Conservation (phyloP, 805 yeast species). For the Candida mattraensis region DNA sequence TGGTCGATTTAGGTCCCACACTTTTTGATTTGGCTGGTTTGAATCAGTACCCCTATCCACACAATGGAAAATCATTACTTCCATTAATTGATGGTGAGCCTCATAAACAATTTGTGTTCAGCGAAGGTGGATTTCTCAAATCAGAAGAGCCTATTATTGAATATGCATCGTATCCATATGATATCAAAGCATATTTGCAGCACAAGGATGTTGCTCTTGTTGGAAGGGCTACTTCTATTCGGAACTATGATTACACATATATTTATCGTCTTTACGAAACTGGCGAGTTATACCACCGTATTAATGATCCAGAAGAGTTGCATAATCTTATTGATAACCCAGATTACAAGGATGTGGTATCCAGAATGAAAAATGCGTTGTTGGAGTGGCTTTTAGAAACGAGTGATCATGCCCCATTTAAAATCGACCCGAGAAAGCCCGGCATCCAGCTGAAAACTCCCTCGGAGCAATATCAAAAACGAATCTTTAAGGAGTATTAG, state of each 20-base stretch:
- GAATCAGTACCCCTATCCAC: not conserved
- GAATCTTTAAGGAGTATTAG: no score
- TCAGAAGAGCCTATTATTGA: not conserved
- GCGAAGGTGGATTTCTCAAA: not conserved
- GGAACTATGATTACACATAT: conserved; percentile 1
- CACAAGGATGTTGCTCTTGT: not conserved
- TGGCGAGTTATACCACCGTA: conserved; percentile 1
- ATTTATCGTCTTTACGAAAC: conserved; percentile 1
- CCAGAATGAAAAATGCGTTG: no score
- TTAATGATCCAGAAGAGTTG: not conserved
- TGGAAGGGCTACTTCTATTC: not conserved
- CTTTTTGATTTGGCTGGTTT: conserved; percentile 12
- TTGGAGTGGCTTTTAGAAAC: no score
- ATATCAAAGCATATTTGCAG: not conserved
- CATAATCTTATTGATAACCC: no score
- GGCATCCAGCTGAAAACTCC: no score
- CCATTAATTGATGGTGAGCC: not conserved
- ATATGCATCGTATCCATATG: not conserved
- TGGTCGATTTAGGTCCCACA: conserved; percentile 19
- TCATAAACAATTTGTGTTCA: not conserved
- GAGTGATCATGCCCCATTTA: no score
- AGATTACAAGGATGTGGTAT: no score
- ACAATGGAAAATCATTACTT: not conserved
- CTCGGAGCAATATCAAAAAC: no score
- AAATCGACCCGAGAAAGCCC: no score